Conservation (phyloP, 306 rosid species). For the Calophaca sinica region DNA sequence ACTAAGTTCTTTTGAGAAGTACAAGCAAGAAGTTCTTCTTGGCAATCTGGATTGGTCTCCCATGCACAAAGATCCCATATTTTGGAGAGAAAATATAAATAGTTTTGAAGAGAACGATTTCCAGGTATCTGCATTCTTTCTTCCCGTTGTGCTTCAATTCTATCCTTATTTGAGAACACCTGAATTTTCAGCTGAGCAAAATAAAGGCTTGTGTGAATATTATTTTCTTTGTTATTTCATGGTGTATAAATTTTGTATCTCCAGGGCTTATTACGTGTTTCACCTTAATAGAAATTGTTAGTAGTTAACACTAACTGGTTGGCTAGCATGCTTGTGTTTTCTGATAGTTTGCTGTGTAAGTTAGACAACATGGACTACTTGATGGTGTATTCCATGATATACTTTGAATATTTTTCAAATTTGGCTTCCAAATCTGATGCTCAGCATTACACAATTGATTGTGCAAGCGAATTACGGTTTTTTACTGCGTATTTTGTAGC, state of each 20-base stretch:
- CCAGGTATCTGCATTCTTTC: slow-evolving; percentile 64
- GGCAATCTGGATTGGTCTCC: slow-evolving; percentile 99
- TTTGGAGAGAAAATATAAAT: slow-evolving; percentile 92
- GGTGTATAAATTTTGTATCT: not conserved
- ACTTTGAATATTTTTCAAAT: too few relatives aligned
- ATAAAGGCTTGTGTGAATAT: slow-evolving; percentile 16
- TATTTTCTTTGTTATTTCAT: slow-evolving; percentile 7
- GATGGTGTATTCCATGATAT: not conserved
- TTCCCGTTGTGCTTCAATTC: slow-evolving; percentile 25
- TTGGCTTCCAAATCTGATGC: too few relatives aligned
- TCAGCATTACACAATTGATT: too few relatives aligned
- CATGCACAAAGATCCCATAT: slow-evolving; percentile 91
- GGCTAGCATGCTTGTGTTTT: not conserved
- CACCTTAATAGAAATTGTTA: slow-evolving; percentile 19
- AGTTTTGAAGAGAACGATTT: slow-evolving; percentile 93
- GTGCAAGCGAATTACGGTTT: too few relatives aligned
- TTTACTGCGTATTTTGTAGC: too few relatives aligned
- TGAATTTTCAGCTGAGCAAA: not conserved
- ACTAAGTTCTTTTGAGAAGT: slow-evolving; percentile 88
- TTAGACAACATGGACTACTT: not conserved
- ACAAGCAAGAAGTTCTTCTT: slow-evolving; percentile 95
- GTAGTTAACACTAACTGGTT: not conserved
- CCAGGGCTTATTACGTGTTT: slow-evolving; percentile 27
- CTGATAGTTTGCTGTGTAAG: not conserved
- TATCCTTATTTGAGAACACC: slow-evolving; percentile 20